phyloP scores from a whole-genome alignment of 1,284 basidiomycete genomes.

The Lentinus polychrous region DNA sequence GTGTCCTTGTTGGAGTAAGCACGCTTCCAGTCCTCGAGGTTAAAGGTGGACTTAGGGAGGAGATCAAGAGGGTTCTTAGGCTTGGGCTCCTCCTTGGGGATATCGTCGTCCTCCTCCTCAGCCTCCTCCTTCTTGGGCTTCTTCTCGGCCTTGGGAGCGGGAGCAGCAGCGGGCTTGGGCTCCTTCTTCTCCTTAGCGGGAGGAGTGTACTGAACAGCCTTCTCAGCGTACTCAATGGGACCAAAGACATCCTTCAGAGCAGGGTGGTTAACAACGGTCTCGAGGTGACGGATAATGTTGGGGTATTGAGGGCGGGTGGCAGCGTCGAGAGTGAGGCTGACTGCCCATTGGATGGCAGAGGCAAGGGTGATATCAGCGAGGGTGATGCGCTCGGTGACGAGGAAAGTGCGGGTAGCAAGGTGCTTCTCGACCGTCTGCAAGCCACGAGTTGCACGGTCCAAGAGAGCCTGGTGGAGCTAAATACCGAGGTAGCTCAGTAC shows the following conservation, averaged over 20 bases:
- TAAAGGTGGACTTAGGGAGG: conserved; percentile 87
- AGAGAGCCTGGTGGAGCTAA: conserved; percentile 50
- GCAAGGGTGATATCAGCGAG: conserved; percentile 83
- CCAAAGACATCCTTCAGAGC: conserved; percentile 64
- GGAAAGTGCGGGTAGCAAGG: conserved; percentile 79
- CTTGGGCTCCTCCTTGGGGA: conserved; percentile 62
- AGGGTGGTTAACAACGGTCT: conserved; percentile 83
- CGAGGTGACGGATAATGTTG: conserved; percentile 77
- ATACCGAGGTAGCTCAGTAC: neutral
- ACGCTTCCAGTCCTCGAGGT: conserved; percentile 97
- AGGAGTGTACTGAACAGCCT: conserved; percentile 65
- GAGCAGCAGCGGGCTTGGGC: conserved; percentile 39
- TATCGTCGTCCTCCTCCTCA: conserved; percentile 58
- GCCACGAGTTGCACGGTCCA: conserved; percentile 47
- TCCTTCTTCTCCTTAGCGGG: conserved; percentile 64
- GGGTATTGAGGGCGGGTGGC: conserved; percentile 60
- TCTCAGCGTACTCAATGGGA: conserved; percentile 58
- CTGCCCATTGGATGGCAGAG: conserved; percentile 44
- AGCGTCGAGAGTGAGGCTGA: conserved; percentile 55
- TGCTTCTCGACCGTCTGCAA: conserved; percentile 68
- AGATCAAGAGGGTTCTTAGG: conserved; percentile 92
- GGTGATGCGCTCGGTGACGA: conserved; percentile 92
- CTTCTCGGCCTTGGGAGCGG: conserved; percentile 44
- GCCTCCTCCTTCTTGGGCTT: conserved; percentile 60
- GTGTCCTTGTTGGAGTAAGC: conserved; percentile 98